Evolutionary conservation across 257 asterid species (phyloP).

Genomic region (Nicotiana otophora): DNA sequence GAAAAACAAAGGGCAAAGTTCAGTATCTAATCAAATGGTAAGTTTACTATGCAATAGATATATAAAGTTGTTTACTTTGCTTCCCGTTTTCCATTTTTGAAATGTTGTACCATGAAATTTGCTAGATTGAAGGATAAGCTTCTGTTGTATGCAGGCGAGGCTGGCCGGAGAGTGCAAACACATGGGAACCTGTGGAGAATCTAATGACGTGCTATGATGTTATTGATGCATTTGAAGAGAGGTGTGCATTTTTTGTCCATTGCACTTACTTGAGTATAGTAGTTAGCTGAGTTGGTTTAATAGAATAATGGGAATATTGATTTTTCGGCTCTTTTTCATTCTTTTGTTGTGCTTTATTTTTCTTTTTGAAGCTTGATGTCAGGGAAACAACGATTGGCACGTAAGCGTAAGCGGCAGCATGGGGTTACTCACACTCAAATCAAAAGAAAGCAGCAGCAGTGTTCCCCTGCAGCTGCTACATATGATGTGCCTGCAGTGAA

Average conservation of each 20-base stretch:
- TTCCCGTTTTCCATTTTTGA: not conserved
- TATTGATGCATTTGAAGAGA: constrained; percentile 67
- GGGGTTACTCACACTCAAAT: constrained; percentile 40
- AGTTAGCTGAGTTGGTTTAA: not conserved
- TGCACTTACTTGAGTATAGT: not conserved
- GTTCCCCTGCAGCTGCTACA: constrained; percentile 10
- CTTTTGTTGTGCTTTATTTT: constrained; percentile 9
- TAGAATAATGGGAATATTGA: not conserved
- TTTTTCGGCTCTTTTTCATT: not conserved
- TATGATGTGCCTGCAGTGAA: constrained; percentile 11
- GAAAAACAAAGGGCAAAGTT: constrained; percentile 56
- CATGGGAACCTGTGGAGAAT: constrained; percentile 86
- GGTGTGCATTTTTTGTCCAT: constrained; percentile 43
- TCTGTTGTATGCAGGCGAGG: constrained; percentile 54
- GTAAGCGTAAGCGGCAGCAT: constrained; percentile 58
- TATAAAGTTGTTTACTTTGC: not conserved
- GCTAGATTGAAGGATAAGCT: not conserved
- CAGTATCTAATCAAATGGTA: constrained; percentile 48
- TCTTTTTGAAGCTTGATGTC: constrained; percentile 37
- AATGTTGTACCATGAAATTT: not conserved
- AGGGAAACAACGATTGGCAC: constrained; percentile 43
- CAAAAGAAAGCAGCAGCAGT: constrained; percentile 39
- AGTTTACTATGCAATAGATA: not conserved
- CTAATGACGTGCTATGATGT: constrained; percentile 53
- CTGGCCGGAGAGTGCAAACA: constrained; percentile 78